phyloP scores from a whole-genome alignment of 495 filamentous ascomycete species.

The Penicillium paradoxum region DNA sequence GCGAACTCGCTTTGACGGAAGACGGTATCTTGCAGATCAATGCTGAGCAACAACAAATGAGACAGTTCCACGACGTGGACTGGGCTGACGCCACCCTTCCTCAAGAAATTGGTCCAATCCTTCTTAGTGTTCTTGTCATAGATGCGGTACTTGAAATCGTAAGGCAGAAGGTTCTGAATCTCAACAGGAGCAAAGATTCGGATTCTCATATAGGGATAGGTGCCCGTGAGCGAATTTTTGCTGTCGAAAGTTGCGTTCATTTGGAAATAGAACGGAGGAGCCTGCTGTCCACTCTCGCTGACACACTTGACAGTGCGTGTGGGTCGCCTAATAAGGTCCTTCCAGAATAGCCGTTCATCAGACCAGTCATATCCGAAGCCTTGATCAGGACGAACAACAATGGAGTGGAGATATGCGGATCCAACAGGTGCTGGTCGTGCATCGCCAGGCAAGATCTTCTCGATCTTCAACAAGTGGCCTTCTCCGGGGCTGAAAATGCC shows the following conservation, averaged over 20 bases:
- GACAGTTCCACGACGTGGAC: slow-evolving; percentile 96
- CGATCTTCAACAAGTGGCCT: slow-evolving; percentile 91
- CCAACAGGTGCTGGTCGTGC: slow-evolving; percentile 88
- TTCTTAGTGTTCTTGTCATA: slow-evolving; percentile 97
- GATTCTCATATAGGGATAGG: slow-evolving; percentile 92
- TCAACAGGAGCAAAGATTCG: slow-evolving; percentile 88
- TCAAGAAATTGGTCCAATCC: slow-evolving; percentile 97
- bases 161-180: slow-evolving; percentile 90
- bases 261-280: slow-evolving; percentile 92
- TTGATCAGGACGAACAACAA: slow-evolving; percentile 89
- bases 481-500: slow-evolving; percentile 88
- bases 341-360: slow-evolving; percentile 83
- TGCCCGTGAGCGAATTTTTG: slow-evolving; percentile 70
- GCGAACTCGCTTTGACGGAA: slow-evolving; percentile 95
- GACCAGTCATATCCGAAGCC: slow-evolving; percentile 98
- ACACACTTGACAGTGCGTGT: slow-evolving; percentile 81
- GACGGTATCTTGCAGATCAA: slow-evolving; percentile 92
- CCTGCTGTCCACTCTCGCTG: slow-evolving; percentile 70
- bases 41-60: slow-evolving; percentile 82
- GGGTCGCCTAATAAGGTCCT: slow-evolving; percentile 76
- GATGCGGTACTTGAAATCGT: slow-evolving; percentile 98
- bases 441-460: slow-evolving; percentile 93
- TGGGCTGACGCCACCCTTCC: slow-evolving; percentile 92
- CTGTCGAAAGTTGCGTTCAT: slow-evolving; percentile 78
- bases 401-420: slow-evolving; percentile 80